Evolutionary conservation across 306 rosid genomes (phyloP).

Genomic region (Dryas drummondii): DNA sequence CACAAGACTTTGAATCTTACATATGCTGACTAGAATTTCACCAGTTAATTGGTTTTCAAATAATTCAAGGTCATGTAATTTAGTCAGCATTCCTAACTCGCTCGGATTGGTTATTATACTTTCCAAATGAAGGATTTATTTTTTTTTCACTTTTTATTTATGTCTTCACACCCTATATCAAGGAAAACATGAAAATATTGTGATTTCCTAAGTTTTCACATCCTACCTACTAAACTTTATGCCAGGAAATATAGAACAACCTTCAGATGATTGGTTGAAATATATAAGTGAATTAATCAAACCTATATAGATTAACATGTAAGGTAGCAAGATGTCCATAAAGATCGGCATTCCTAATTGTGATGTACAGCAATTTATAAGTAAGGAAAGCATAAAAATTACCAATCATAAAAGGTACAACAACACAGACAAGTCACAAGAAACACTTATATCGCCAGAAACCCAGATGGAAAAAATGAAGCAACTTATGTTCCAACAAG

Average conservation of each 20-base stretch:
- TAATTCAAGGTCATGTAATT: slow-evolving; percentile 49
- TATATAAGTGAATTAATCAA: slow-evolving; percentile 32
- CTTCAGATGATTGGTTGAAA: slow-evolving; percentile 41
- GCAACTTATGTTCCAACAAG: too few relatives aligned
- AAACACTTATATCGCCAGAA: background rate
- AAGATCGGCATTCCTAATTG: slow-evolving; percentile 53
- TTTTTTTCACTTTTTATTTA: background rate
- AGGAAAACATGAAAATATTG: slow-evolving; percentile 37
- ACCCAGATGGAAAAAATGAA: too few relatives aligned
- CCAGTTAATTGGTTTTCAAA: slow-evolving; percentile 34
- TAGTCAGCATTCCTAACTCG: slow-evolving; percentile 50
- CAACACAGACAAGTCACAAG: background rate
- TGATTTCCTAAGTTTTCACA: slow-evolving; percentile 31
- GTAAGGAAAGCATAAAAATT: slow-evolving; percentile 43
- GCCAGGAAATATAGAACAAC: slow-evolving; percentile 42
- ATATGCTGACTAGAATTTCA: slow-evolving; percentile 68
- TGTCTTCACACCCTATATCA: slow-evolving; percentile 4
- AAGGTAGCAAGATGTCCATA: slow-evolving; percentile 31
- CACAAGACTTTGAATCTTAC: slow-evolving; percentile 76
- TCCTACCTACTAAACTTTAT: slow-evolving; percentile 32
- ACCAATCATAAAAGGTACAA: slow-evolving; percentile 13
- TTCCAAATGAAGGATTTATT: slow-evolving; percentile 51
- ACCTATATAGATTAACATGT: slow-evolving; percentile 25
- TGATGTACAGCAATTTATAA: slow-evolving; percentile 43
- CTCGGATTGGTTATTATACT: slow-evolving; percentile 34